A percentile compares a stretch with the other conserved stretches of the same genome.
Evolutionary conservation across 805 yeast species (phyloP).

Genomic region (Brettanomyces sp.): DNA sequence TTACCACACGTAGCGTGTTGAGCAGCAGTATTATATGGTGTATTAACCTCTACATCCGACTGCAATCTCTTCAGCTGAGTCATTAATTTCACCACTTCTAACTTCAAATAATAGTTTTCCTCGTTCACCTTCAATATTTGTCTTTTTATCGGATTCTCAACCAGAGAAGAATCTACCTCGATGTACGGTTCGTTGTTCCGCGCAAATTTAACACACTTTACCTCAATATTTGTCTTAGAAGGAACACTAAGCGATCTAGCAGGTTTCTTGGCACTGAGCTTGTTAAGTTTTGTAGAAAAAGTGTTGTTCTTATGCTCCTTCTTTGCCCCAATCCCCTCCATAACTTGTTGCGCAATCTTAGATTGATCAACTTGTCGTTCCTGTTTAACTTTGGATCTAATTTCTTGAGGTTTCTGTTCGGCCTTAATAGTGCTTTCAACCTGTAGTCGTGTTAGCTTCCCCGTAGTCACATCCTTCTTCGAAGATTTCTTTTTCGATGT

Average conservation of each 20-base stretch:
- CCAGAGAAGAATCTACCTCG: conserved; percentile 14
- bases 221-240: too few species aligned
- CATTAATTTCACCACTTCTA: conserved; percentile 35
- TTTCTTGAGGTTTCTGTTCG: neutral
- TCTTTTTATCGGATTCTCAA: conserved; percentile 26
- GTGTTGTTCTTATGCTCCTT: neutral
- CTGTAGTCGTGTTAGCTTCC: neutral
- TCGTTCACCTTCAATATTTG: conserved; percentile 34
- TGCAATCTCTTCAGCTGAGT: conserved; percentile 8
- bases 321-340: too few species aligned
- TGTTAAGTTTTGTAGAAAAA: neutral
- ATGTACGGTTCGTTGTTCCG: neutral
- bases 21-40: too few species aligned
- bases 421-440: neutral
- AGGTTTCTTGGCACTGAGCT: neutral
- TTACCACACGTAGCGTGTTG: too few species aligned
- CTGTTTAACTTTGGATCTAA: neutral
- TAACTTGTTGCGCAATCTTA: too few species aligned
- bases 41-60: too few species aligned
- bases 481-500: neutral
- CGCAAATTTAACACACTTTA: neutral
- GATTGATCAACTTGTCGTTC: too few species aligned
- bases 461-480: neutral
- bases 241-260: too few species aligned
- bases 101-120: conserved; percentile 34